Evolutionary conservation across 305 asterid genomes (phyloP).

Genomic region (Fraxinus ornus): DNA sequence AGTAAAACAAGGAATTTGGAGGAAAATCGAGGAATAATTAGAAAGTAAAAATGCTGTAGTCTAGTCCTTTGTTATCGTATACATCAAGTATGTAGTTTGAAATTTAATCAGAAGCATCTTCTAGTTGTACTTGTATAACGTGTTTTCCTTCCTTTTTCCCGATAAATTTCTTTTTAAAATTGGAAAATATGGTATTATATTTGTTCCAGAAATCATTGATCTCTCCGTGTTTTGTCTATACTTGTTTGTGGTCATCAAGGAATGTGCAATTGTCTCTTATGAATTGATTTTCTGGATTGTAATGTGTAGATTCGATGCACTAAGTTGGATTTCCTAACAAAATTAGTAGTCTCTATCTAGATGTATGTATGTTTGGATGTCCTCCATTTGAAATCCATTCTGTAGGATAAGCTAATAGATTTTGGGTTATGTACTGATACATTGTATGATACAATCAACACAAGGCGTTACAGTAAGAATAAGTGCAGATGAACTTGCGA

Average conservation of each 20-base stretch:
- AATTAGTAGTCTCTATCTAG: background rate
- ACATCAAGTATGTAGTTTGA: background rate
- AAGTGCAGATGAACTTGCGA: background rate
- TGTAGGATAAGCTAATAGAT: background rate
- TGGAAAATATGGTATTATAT: background rate
- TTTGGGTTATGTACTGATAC: background rate
- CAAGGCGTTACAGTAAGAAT: background rate
- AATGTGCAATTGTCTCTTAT: background rate
- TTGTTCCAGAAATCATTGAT: background rate
- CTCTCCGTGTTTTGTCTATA: background rate
- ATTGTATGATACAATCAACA: background rate
- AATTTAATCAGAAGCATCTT: background rate
- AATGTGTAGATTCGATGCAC: background rate
- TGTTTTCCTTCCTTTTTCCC: background rate
- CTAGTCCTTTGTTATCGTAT: background rate
- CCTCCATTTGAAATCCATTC: background rate
- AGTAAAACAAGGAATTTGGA: background rate
- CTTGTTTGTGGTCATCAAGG: background rate
- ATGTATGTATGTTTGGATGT: background rate
- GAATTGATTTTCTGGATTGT: background rate
- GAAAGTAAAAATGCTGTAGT: background rate
- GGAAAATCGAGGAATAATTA: background rate
- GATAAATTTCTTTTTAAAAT: background rate
- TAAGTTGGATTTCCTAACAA: background rate
- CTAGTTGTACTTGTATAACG: background rate